Conservation (phyloP, 768 basidiomycete species). For the Termitomyces sp. region DNA sequence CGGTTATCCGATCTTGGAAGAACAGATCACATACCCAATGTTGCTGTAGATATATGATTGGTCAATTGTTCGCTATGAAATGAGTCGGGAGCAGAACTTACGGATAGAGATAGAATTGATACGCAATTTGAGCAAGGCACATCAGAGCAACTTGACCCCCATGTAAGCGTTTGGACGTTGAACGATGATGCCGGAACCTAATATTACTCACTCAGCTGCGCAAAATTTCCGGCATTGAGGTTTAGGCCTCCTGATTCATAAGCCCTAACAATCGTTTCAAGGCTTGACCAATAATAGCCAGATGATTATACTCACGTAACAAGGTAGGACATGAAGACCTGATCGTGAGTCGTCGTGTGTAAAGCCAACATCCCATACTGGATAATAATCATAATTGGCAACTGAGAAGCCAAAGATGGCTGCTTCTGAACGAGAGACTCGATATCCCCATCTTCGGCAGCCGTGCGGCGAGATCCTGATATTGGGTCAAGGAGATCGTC, state of each 20-base stretch:
- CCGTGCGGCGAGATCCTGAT: slow-evolving; percentile 37
- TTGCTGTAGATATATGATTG: slow-evolving; percentile 35
- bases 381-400: slow-evolving; percentile 81
- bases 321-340: slow-evolving; percentile 87
- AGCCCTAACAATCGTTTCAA: slow-evolving; percentile 41
- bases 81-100: slow-evolving; percentile 32
- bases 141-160: slow-evolving; percentile 70
- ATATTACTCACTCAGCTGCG: slow-evolving; percentile 66
- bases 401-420: slow-evolving; percentile 62
- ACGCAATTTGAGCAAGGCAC: slow-evolving; percentile 91
- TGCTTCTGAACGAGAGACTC: slow-evolving; percentile 48
- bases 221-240: slow-evolving; percentile 87
- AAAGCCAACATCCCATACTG: slow-evolving; percentile 90
- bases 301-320: slow-evolving; percentile 57
- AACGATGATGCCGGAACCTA: neutral
- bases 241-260: slow-evolving; percentile 87
- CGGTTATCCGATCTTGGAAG: neutral
- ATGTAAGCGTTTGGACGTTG: slow-evolving; percentile 1
- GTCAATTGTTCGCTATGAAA: slow-evolving; percentile 1
- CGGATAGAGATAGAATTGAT: slow-evolving; percentile 91
- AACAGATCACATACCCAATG: slow-evolving; percentile 44
- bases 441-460: slow-evolving; percentile 20
- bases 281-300: neutral
- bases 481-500: slow-evolving; percentile 47
- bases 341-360: slow-evolving; percentile 87